Percentiles rank a stretch among this genome's conserved stretches.
Conservation (phyloP, 2,329 filamentous ascomycete genomes). For the Aureobasidium sp. region DNA sequence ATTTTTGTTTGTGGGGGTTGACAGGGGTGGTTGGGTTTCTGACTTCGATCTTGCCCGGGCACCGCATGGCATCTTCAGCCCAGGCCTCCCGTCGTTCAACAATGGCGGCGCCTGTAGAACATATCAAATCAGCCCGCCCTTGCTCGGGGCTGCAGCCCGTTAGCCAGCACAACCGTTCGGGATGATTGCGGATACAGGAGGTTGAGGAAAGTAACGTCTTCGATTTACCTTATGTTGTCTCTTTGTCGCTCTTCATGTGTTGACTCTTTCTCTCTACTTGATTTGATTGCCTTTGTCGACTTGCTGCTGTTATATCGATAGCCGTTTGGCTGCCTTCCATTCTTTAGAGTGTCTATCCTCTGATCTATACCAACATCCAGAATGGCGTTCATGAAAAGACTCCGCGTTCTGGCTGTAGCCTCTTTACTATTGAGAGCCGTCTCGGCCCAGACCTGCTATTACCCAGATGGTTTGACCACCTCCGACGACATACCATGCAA, state of each 20-base stretch:
- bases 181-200: conserved; percentile 11
- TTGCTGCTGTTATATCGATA: neutral
- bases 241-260: neutral
- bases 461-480: conserved; percentile 23
- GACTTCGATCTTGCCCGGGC: neutral
- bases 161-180: conserved; percentile 6
- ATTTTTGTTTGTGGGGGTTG: conserved; percentile 5
- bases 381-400: conserved; percentile 10
- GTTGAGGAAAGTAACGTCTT: conserved; percentile 1
- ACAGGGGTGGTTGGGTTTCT: conserved; percentile 6
- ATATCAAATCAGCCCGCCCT: conserved; percentile 9
- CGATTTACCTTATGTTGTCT: conserved; percentile 7
- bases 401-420: neutral
- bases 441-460: conserved; percentile 24
- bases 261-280: neutral
- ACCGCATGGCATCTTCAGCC: neutral
- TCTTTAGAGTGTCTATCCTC: neutral
- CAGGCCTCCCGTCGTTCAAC: neutral
- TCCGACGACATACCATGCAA: conserved; percentile 24
- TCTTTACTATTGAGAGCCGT: conserved; percentile 13
- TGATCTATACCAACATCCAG: neutral
- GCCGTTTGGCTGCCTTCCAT: neutral
- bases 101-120: neutral
- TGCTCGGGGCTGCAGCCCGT: conserved; percentile 10
- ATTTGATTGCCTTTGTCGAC: neutral